Base-by-base conservation (phyloP, 2,329 filamentous ascomycete genomes). In the Lachnellula willkommii region DNA sequence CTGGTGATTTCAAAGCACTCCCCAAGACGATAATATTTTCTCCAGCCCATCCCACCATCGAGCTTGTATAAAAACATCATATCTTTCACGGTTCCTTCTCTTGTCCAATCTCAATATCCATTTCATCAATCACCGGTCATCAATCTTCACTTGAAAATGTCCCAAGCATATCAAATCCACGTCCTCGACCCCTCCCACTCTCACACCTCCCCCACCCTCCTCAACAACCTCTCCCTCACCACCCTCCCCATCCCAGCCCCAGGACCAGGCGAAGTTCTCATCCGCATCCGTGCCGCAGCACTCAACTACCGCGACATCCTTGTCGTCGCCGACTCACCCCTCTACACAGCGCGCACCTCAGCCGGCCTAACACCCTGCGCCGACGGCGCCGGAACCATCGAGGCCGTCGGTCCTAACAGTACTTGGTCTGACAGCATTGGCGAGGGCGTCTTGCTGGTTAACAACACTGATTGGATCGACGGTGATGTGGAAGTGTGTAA, bases 321-420 rank as follows among this genome's bases (percentile, higher is more conserved):
- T 20, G 43, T 48, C 20, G 9, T 63, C 36, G 53, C 57, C 32
- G 24, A 42, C 57, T 61, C 59, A 5, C 59, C 60, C 20, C 35
- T 54, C 12, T 63, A 62, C 47, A 54, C 59, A 8, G 17, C 52
- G 9, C 11, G 15, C 7, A 50, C 54, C 2, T 12, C 35, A 1
- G 4, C 40, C 2, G 52, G 50, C 11, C 15, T 59, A 1, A 81
- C 88, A 1, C 84, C 84, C 1, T 83, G 81, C 69, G 85, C 82
- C 20, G 87, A 89, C 70, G 87, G 86, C 76, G 85, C 83, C 69
- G 86, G 86, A 42, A 74, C 75, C 8, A 73, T 89, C 43, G 73
- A 79, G 2, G 70, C 75, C 15, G 79, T 14, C 68, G 74, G 4
- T 17, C 70, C 73, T n/a, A 66, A 69, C 8, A 55, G 52, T 35